Evolutionary conservation across 129 eudicot genomes (phyloP), one percentile per base, ranked within the genome.

Genomic region (Calendula officinalis): DNA sequence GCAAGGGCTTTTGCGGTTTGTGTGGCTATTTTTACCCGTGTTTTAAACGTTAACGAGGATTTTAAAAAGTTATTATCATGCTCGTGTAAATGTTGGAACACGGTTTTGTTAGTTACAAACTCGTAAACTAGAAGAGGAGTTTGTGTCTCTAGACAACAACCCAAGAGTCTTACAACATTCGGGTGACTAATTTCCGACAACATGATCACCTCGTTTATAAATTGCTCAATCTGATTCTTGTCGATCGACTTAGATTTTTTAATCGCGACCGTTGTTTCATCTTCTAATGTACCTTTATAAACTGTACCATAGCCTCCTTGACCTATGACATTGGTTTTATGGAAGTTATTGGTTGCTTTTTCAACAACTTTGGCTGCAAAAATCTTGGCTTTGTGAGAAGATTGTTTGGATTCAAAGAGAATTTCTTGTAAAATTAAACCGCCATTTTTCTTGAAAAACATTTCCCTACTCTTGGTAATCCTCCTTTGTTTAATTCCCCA

Each of bases 151-250:
- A 69, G 54, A 7, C 75, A 69, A 55, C 80, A 69, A 10, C 73
- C 78, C 62, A 66, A 49, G 15, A 66, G 68, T 49, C 16, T 48
- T 5, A 74, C 68, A 1, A 74, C 38, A 57, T 64, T 74, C 8
- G 73, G 71, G 47, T 74, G 78, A 12, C 41, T 32, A 49, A 58
- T 74, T 65, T 74, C 73, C 2, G 78, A 74, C 6, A 74, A 48
- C 17, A 74, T 66, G 67, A 74, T 74, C 33, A 74, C 73, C 67
- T 58, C 73, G 37, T 74, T 74, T 30, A 66, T 67, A 59, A 74
- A 74, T 13, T 74, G 68, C 56, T 74, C 73, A 4, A 74, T 74
- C 14, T 66, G 73, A 47, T 5, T 56, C 3, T 66, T 30, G n/a
- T 72, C 77, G 45, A 72, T 72, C 0, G 65, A 64, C 43, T 64